Conservation (phyloP, 768 basidiomycete genomes). For the Termitomyces sp. region DNA sequence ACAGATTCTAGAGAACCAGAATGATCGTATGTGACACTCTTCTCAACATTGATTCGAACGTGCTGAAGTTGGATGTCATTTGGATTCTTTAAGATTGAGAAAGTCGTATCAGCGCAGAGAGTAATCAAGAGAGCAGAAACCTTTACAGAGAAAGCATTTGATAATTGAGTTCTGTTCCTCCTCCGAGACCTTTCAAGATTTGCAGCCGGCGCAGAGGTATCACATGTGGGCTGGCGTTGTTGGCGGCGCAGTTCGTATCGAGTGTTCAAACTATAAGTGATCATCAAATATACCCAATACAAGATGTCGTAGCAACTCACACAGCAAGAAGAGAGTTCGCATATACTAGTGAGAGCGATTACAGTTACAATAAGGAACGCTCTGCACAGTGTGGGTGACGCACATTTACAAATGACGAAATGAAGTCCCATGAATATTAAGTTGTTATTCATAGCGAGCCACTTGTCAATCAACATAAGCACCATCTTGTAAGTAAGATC, state of each 20-base stretch:
- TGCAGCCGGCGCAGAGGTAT: not conserved
- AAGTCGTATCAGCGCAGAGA: too few species aligned
- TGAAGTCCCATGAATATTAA: conserved; percentile 38
- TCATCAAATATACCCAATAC: not conserved
- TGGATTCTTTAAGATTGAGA: not conserved
- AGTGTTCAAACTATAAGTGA: conserved; percentile 15
- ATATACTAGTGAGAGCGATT: not conserved
- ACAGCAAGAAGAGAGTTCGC: conserved; percentile 21
- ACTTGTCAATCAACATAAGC: conserved; percentile 22
- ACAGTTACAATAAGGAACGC: not conserved
- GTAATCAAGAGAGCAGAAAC: not conserved
- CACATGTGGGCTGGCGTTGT: not conserved
- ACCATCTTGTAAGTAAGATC: not conserved
- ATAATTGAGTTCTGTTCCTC: not conserved
- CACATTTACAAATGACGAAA: conserved; percentile 36
- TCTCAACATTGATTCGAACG: conserved; percentile 19
- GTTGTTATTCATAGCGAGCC: conserved; percentile 39
- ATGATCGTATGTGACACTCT: conserved; percentile 16
- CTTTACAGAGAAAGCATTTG: conserved; percentile 1
- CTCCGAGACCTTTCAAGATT: not conserved
- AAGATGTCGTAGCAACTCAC: conserved; percentile 7
- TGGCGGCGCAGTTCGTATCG: conserved; percentile 18
- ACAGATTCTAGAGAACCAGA: not conserved
- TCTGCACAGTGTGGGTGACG: not conserved
- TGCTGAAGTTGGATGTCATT: conserved; percentile 6